Evolutionary conservation across 169 alveolate species (phyloP).

Genomic region (Cryptosporidium baileyi): DNA sequence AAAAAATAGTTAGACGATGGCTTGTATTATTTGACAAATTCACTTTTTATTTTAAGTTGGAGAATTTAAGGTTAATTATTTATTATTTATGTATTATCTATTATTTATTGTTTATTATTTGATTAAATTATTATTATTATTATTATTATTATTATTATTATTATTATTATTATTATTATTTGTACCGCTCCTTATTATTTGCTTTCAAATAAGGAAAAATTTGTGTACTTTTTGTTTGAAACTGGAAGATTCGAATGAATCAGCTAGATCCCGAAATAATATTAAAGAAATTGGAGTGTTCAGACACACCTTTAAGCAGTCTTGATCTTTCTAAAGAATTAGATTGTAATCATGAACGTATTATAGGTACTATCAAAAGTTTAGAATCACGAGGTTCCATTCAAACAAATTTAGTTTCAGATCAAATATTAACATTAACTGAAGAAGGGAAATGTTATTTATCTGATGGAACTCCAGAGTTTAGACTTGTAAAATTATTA

Average conservation of each 20-base stretch:
- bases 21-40: too few species aligned
- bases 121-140: too few species aligned
- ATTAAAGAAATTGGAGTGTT: slow-evolving; percentile 3
- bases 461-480: slow-evolving; percentile 80
- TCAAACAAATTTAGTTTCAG: slow-evolving; percentile 73
- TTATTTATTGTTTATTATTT: too few species aligned
- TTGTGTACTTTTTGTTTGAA: too few species aligned
- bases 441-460: slow-evolving; percentile 79
- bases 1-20: too few species aligned
- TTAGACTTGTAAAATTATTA: slow-evolving; percentile 68
- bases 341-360: slow-evolving; percentile 78
- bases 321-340: slow-evolving; percentile 31
- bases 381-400: slow-evolving; percentile 78
- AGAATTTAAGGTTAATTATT: too few species aligned
- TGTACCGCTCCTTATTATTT: too few species aligned
- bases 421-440: slow-evolving; percentile 72
- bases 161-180: too few species aligned
- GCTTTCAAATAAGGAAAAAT: too few species aligned
- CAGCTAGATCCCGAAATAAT: slow-evolving; percentile 29
- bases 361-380: slow-evolving; percentile 79
- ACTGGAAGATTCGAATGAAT: slow-evolving; percentile 4
- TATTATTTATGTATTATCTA: too few species aligned
- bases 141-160: too few species aligned
- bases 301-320: neutral
- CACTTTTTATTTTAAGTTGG: too few species aligned